Percentiles rank a stretch among this genome's conserved stretches.
phyloP scores from a whole-genome alignment of 2,329 filamentous ascomycete species.

The Chalara sp. region DNA sequence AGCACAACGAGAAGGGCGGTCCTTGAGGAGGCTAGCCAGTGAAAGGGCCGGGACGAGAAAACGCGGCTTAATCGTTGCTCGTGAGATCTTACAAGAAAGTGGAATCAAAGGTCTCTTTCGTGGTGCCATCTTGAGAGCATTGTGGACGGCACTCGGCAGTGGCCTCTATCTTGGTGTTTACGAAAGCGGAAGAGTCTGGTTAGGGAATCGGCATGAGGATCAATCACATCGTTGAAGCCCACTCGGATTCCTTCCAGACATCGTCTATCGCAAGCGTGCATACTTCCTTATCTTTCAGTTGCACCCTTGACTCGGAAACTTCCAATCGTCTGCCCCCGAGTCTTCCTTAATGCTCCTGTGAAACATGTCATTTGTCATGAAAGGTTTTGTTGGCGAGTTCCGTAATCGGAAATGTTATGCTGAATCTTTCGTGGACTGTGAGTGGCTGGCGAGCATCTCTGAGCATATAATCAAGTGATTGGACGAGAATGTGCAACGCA shows the following conservation, averaged over 20 bases:
- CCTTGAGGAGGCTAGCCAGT: constrained; percentile 14
- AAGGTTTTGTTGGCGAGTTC: too few species aligned
- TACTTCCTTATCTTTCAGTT: too few species aligned
- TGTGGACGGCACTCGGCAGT: constrained; percentile 78
- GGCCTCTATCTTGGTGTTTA: constrained; percentile 84
- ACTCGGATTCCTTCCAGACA: constrained; percentile 4
- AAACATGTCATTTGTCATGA: too few species aligned
- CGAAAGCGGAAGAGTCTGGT: constrained; percentile 67
- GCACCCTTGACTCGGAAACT: too few species aligned
- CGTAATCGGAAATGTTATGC: too few species aligned
- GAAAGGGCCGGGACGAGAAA: constrained; percentile 28
- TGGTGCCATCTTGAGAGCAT: constrained; percentile 64
- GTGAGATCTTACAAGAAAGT: constrained; percentile 56
- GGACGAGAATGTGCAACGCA: too few species aligned
- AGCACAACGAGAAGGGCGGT: constrained; percentile 21
- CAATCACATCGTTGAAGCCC: background rate
- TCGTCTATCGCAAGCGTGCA: background rate
- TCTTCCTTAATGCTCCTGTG: too few species aligned
- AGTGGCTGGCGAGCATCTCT: too few species aligned
- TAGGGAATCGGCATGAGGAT: constrained; percentile 27
- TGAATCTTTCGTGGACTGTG: too few species aligned
- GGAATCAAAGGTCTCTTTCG: constrained; percentile 71
- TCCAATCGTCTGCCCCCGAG: too few species aligned
- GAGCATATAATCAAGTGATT: too few species aligned
- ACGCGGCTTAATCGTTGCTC: constrained; percentile 53